These are phyloP conservation scores for Fraxinus anomala DNA, from an alignment of 257 asterid species.

Conservation along the genomic window DNA sequence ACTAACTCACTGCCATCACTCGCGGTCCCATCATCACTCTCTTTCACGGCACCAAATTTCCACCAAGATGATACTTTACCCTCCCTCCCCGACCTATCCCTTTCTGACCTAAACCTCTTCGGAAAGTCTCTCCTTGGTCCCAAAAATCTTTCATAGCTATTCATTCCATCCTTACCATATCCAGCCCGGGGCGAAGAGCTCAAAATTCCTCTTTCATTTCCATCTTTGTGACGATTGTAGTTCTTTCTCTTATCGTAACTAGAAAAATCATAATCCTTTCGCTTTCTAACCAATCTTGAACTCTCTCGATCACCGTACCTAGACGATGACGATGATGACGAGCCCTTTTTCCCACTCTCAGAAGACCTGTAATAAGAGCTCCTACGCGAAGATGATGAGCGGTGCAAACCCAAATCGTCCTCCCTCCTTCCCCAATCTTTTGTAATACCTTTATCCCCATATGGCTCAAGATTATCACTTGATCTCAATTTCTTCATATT, in stretches of 20 bases:
- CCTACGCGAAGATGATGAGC: conserved; percentile 68
- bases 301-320: conserved; percentile 81
- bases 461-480: neutral
- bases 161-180: conserved; percentile 65
- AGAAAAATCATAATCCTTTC: conserved; percentile 69
- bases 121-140: conserved; percentile 90
- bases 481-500: conserved; percentile 5
- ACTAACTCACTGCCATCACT: conserved; percentile 54
- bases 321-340: conserved; percentile 61
- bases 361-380: conserved; percentile 72
- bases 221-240: conserved; percentile 68
- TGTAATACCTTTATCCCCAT: neutral
- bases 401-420: conserved; percentile 47
- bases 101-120: conserved; percentile 91
- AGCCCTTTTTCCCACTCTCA: conserved; percentile 69
- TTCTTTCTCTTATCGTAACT: conserved; percentile 72
- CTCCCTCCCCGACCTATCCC: conserved; percentile 86
- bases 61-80: conserved; percentile 89
- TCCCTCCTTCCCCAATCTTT: neutral
- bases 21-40: conserved; percentile 66
- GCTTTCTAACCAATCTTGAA: conserved; percentile 63
- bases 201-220: conserved; percentile 60
- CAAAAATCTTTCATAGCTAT: conserved; percentile 84
- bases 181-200: conserved; percentile 76
- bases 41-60: conserved; percentile 72